Conservation (phyloP, 345 rosid species). For the Eucalyptus shirleyi region DNA sequence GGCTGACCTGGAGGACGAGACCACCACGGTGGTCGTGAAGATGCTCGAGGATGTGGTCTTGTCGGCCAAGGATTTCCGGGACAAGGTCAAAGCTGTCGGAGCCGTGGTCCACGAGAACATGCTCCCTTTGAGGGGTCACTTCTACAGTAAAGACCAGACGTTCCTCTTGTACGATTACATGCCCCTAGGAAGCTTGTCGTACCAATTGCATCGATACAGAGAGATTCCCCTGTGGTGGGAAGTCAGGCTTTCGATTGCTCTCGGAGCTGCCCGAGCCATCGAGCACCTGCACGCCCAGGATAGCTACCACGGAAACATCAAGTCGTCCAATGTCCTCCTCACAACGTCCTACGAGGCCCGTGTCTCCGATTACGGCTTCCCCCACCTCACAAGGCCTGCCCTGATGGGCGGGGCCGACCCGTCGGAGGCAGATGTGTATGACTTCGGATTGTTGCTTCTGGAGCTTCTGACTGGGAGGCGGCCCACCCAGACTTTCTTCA, state of each 20-base stretch:
- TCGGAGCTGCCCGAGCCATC: constrained; percentile 58
- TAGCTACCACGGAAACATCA: constrained; percentile 64
- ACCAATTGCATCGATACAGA: neutral
- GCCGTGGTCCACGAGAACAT: neutral
- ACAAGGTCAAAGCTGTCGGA: neutral
- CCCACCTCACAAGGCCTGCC: constrained; percentile 21
- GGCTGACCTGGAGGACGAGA: neutral
- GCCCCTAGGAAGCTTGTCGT: neutral
- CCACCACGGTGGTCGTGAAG: neutral
- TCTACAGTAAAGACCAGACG: neutral
- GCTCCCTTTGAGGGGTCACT: neutral
- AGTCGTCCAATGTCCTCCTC: constrained; percentile 77
- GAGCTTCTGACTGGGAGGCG: too few species aligned
- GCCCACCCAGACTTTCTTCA: too few species aligned
- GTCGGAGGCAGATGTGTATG: constrained; percentile 58
- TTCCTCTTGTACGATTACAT: neutral
- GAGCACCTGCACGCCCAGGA: constrained; percentile 55
- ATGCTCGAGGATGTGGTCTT: neutral
- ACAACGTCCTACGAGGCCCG: constrained; percentile 41
- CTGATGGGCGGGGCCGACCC: constrained; percentile 53
- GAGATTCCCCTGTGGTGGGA: constrained; percentile 32
- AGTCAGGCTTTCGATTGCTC: constrained; percentile 20
- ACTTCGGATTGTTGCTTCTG: constrained; percentile 68
- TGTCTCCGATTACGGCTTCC: constrained; percentile 56
- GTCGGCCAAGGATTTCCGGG: neutral